Conservation (phyloP, 108 stramenopile species). For the Hondaea fermentalgiana region DNA sequence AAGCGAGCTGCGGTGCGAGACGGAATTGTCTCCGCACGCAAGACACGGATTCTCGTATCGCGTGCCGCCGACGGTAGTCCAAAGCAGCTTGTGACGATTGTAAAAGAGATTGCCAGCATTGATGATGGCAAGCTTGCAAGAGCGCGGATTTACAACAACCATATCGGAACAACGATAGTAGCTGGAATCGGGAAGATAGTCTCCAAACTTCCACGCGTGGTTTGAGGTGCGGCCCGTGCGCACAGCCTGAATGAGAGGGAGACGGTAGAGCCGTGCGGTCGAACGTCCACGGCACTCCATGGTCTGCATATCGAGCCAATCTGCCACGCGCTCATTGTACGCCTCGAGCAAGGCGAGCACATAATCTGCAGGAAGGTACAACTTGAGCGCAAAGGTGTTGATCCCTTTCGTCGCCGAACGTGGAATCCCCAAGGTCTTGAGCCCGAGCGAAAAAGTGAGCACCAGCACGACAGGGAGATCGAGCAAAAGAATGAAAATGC, state of each 20-base stretch:
- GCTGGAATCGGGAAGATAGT: not conserved
- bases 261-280: not conserved
- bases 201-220: not conserved
- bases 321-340: not conserved
- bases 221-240: constrained; percentile 4
- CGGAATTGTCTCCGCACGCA: not conserved
- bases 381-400: not conserved
- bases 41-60: not conserved
- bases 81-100: not conserved
- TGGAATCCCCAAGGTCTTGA: not conserved
- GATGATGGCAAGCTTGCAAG: not conserved
- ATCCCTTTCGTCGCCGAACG: not conserved
- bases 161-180: not conserved
- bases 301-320: not conserved
- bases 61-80: not conserved
- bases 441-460: not conserved
- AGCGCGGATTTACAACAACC: not conserved
- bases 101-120: not conserved
- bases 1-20: not conserved
- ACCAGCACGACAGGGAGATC: not conserved
- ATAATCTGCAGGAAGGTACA: not conserved
- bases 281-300: not conserved
- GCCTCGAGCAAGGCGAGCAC: not conserved
- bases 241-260: not conserved
- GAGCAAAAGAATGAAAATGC: not conserved